phyloP scores from a whole-genome alignment of 2,329 filamentous ascomycete species.

The Xylariaceae sp. region DNA sequence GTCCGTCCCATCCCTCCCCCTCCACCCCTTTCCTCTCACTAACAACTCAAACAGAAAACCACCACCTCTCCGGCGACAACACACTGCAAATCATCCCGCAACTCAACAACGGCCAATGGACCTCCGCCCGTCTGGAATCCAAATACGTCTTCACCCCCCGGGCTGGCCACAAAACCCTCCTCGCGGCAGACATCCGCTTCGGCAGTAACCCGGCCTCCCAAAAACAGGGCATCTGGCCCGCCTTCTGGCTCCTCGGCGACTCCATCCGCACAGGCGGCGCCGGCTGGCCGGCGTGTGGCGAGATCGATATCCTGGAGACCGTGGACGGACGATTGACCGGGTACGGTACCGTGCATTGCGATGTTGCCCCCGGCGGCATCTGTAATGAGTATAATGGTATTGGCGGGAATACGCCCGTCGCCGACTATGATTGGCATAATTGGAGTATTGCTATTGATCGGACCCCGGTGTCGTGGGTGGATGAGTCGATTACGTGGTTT shows the following conservation, averaged over 20 bases:
- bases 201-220: conserved; percentile 35
- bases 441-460: conserved; percentile 47
- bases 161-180: conserved; percentile 35
- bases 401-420: conserved; percentile 34
- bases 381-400: conserved; percentile 46
- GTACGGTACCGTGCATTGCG: conserved; percentile 47
- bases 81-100: conserved; percentile 49
- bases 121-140: conserved; percentile 46
- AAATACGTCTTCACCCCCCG: conserved; percentile 41
- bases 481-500: conserved; percentile 46
- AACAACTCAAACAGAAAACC: conserved; percentile 30
- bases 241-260: conserved; percentile 49
- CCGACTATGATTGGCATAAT: conserved; percentile 44
- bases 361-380: conserved; percentile 37
- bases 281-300: conserved; percentile 45
- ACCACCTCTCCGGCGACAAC: conserved; percentile 46
- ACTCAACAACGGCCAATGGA: conserved; percentile 40
- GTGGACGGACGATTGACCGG: conserved; percentile 43
- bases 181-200: conserved; percentile 43
- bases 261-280: conserved; percentile 40
- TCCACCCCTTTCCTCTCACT: too few species aligned
- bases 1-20: too few species aligned
- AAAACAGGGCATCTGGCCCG: conserved; percentile 49
- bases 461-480: conserved; percentile 38
- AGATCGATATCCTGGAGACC: conserved; percentile 48